Conservation (phyloP, 2,329 filamentous ascomycete species). For the Akanthomyces muscarius region DNA sequence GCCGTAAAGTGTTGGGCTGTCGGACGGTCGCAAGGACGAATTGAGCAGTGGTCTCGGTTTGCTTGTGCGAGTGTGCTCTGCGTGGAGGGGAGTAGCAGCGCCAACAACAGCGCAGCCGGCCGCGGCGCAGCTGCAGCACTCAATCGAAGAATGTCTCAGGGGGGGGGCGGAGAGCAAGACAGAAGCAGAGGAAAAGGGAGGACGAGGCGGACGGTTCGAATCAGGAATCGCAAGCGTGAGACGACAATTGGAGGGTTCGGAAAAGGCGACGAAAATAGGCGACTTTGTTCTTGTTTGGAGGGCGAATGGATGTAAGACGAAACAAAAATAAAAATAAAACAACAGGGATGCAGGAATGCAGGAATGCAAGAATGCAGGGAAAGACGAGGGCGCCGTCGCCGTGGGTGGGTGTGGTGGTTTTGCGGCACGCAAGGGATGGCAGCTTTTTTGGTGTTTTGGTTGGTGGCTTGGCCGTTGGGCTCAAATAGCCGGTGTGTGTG, state of each 20-base stretch:
- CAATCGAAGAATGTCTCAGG: background rate
- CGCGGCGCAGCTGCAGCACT: no score
- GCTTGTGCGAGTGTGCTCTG: background rate
- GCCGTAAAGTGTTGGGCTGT: background rate
- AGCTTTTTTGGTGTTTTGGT: no score
- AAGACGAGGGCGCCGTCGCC: background rate
- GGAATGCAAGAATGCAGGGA: background rate
- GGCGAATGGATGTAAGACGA: no score
- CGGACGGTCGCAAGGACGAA: background rate
- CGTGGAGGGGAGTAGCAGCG: background rate
- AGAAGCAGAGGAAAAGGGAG: background rate
- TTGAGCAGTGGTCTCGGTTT: background rate
- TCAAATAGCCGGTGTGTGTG: no score
- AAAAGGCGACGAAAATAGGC: background rate
- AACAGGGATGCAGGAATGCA: background rate
- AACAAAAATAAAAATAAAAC: background rate
- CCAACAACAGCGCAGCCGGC: no score
- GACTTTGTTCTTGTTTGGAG: background rate
- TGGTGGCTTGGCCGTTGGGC: no score
- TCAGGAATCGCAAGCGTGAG: background rate
- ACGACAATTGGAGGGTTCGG: background rate
- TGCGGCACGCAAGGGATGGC: no score
- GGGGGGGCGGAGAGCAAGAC: background rate
- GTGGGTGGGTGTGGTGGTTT: background rate
- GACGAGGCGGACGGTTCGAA: background rate